These are phyloP conservation scores for Mrakia blollopis DNA, from an alignment of 768 basidiomycete genomes.

Conservation along the genomic window DNA sequence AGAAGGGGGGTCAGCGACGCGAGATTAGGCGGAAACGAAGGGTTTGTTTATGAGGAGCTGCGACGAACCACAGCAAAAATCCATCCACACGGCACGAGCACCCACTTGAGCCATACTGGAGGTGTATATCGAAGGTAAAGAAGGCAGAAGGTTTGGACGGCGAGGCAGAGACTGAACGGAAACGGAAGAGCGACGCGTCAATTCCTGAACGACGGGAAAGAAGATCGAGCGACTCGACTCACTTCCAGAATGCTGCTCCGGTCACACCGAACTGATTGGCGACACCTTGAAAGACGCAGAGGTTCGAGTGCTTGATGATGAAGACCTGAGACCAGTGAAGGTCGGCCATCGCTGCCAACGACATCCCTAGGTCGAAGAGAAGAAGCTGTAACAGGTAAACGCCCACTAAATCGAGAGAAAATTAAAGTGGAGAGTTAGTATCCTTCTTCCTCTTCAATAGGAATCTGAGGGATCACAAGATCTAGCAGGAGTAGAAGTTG, in stretches of 20 bases:
- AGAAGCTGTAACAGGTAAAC: background rate
- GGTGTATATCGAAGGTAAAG: background rate
- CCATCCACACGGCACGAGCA: background rate
- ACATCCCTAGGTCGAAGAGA: background rate
- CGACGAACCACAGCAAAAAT: background rate
- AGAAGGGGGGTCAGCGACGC: background rate
- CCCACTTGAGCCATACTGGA: background rate
- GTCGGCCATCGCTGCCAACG: background rate
- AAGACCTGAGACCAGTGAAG: background rate
- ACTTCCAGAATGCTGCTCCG: background rate
- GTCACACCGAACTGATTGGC: background rate
- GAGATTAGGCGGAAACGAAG: background rate
- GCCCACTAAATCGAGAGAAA: background rate
- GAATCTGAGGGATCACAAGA: no score
- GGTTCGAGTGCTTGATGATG: background rate
- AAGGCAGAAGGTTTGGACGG: background rate
- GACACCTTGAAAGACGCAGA: background rate
- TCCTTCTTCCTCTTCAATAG: no score
- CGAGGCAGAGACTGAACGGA: background rate
- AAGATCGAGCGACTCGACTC: no score
- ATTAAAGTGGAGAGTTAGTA: no score
- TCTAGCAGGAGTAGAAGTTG: no score
- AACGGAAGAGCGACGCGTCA: no score
- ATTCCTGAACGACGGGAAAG: no score
- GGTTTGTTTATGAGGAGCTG: background rate